Evolutionary conservation across 176 grass and related monocot species (phyloP).

Genomic region (Oryza longistaminata): DNA sequence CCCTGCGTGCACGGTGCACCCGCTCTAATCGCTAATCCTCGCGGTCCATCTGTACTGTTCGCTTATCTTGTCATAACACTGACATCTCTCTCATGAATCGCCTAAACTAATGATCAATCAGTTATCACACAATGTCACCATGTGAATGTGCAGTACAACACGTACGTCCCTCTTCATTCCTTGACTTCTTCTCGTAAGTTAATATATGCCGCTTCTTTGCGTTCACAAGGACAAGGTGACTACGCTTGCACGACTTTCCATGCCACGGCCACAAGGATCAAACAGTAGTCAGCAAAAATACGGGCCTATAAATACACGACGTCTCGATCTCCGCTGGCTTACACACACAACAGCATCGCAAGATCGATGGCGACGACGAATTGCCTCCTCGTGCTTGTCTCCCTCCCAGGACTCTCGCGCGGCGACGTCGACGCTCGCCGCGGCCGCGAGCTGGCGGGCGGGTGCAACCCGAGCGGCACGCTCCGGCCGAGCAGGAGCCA

Average conservation of each 20-base stretch:
- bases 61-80: neutral
- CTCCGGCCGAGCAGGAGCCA: slow-evolving; percentile 13
- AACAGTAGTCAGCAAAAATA: no score
- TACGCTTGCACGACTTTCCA: no score
- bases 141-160: neutral
- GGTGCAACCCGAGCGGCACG: slow-evolving; percentile 29
- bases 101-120: neutral
- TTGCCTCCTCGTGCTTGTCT: slow-evolving; percentile 15
- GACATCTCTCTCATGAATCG: neutral
- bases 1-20: no score
- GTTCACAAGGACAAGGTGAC: no score
- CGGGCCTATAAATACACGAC: neutral
- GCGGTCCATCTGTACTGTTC: neutral
- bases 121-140: neutral
- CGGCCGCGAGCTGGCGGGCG: neutral
- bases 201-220: no score
- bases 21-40: neutral
- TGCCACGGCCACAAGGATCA: no score
- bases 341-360: neutral
- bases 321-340: no score
- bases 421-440: neutral
- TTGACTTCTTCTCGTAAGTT: no score
- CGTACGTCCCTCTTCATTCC: neutral
- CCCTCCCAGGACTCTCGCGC: neutral
- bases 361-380: neutral